Evolutionary conservation across 805 yeast genomes (phyloP).

Genomic region (Blastobotrys muscicola): DNA sequence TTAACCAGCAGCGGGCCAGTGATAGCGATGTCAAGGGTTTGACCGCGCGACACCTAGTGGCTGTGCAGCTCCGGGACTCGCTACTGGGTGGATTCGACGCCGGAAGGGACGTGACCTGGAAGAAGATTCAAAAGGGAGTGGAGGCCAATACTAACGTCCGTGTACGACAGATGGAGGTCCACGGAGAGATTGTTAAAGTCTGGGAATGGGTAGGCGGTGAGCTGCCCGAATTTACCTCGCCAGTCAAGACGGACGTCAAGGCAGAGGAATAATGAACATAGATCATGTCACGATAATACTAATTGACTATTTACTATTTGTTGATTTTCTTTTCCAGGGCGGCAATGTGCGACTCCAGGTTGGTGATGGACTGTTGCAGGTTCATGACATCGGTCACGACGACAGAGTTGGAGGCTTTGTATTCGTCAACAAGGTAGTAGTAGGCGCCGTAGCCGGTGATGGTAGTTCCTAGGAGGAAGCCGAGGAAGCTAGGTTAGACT

Average conservation of each 20-base stretch:
- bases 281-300: neutral
- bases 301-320: conserved; percentile 1
- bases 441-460: conserved; percentile 68
- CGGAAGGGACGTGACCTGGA: conserved; percentile 37
- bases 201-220: conserved; percentile 59
- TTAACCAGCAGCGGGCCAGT: conserved; percentile 11
- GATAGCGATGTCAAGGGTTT: conserved; percentile 13
- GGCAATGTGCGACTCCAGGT: conserved; percentile 58
- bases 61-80: conserved; percentile 11
- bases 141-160: conserved; percentile 62
- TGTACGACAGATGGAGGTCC: conserved; percentile 54
- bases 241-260: neutral
- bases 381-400: conserved; percentile 66
- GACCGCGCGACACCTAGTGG: conserved; percentile 13
- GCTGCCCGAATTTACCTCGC: neutral
- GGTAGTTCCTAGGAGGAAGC: conserved; percentile 70
- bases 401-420: conserved; percentile 61
- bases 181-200: conserved; percentile 79
- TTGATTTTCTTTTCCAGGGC: conserved; percentile 12
- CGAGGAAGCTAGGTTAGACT: conserved; percentile 39
- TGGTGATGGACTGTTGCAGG: conserved; percentile 57
- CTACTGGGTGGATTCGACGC: conserved; percentile 3
- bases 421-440: conserved; percentile 69
- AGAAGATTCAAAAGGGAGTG: conserved; percentile 40
- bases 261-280: neutral